Conservation (phyloP, 805 yeast genomes). For the Wickerhamiella kurtzmanii region DNA sequence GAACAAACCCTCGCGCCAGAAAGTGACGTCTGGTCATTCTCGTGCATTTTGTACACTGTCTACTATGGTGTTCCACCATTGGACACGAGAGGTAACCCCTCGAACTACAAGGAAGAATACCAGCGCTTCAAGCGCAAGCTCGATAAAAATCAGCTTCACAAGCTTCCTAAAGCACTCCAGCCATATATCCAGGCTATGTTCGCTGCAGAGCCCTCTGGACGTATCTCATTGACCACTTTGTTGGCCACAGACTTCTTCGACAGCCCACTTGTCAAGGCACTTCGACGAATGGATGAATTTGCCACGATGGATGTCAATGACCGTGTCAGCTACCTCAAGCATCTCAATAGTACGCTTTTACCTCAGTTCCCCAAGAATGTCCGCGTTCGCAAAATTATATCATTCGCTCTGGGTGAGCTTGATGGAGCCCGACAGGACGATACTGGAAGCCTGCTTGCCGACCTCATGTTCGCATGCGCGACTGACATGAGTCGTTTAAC, state of each 20-base stretch:
- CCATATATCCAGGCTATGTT: slow-evolving; percentile 25
- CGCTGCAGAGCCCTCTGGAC: slow-evolving; percentile 38
- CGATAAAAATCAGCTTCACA: slow-evolving; percentile 27
- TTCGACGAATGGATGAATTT: slow-evolving; percentile 71
- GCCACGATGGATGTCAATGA: slow-evolving; percentile 61
- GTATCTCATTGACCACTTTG: slow-evolving; percentile 51
- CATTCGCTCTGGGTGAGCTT: slow-evolving; percentile 44
- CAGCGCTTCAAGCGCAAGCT: slow-evolving; percentile 24
- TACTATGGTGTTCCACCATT: slow-evolving; percentile 41
- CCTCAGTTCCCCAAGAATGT: slow-evolving; percentile 45
- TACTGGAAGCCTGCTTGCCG: slow-evolving; percentile 15
- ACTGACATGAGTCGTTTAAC: slow-evolving; percentile 54
- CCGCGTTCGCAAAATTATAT: slow-evolving; percentile 58
- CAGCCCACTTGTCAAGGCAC: slow-evolving; percentile 66
- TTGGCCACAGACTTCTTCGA: slow-evolving; percentile 65
- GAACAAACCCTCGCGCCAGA: slow-evolving; percentile 50
- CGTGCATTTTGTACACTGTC: slow-evolving; percentile 57
- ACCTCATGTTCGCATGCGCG: slow-evolving; percentile 34
- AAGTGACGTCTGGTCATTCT: slow-evolving; percentile 77
- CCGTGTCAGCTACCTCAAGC: slow-evolving; percentile 52
- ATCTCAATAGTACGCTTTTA: slow-evolving; percentile 37
- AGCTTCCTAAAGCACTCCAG: slow-evolving; percentile 40
- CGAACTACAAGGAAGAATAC: slow-evolving; percentile 36
- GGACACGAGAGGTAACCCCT: slow-evolving; percentile 38
- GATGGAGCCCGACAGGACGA: slow-evolving; percentile 21